Evolutionary conservation across 2,329 filamentous ascomycete species (phyloP).

Genomic region (Cryphonectria nitschkei): DNA sequence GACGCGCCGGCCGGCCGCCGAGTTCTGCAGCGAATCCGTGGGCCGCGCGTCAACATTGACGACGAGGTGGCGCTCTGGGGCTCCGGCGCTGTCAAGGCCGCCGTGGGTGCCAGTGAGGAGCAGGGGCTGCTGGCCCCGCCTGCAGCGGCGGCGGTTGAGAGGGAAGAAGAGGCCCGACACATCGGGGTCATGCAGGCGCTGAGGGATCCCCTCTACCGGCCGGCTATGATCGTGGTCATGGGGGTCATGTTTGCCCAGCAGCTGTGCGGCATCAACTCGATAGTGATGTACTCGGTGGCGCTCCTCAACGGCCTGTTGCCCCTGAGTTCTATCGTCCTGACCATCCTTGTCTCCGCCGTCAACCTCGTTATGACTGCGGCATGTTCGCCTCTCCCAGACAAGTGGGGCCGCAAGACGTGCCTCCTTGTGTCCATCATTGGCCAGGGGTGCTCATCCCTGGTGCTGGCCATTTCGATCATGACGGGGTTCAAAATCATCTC

Average conservation of each 20-base stretch:
- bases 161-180: slow-evolving; percentile 38
- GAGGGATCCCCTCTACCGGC: slow-evolving; percentile 68
- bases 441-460: slow-evolving; percentile 78
- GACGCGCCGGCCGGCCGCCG: slow-evolving; percentile 64
- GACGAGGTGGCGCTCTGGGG: slow-evolving; percentile 71
- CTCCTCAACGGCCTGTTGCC: slow-evolving; percentile 81
- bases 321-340: slow-evolving; percentile 79
- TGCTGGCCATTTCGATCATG: slow-evolving; percentile 80
- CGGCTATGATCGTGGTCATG: slow-evolving; percentile 79
- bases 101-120: slow-evolving; percentile 73
- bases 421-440: slow-evolving; percentile 81
- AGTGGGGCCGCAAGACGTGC: slow-evolving; percentile 83
- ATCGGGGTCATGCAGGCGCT: slow-evolving; percentile 69
- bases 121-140: slow-evolving; percentile 65
- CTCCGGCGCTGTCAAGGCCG: slow-evolving; percentile 49
- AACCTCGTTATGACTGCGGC: slow-evolving; percentile 83
- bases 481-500: slow-evolving; percentile 74
- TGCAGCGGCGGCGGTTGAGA: slow-evolving; percentile 31
- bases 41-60: slow-evolving; percentile 67
- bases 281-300: slow-evolving; percentile 98
- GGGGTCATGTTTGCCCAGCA: slow-evolving; percentile 94
- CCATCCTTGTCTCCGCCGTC: slow-evolving; percentile 82
- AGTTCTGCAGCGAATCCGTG: slow-evolving; percentile 76
- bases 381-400: slow-evolving; percentile 84
- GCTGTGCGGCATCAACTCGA: slow-evolving; percentile 91